Evolutionary conservation across 2,329 filamentous ascomycete species (phyloP).

Genomic region (Macrophomina tecta): DNA sequence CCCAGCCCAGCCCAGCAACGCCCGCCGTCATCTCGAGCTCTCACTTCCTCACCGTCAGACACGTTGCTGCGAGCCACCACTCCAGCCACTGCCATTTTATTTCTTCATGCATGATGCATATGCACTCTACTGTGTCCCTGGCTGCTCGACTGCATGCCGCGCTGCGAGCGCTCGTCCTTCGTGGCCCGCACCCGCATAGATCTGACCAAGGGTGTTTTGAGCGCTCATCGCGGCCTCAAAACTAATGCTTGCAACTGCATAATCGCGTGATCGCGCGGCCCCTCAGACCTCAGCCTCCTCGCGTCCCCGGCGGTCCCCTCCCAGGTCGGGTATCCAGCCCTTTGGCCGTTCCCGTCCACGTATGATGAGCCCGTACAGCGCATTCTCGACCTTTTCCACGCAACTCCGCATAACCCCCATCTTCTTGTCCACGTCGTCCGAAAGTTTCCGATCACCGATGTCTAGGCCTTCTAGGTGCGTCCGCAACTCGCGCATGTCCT

Average conservation of each 20-base stretch:
- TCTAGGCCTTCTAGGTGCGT: conserved; percentile 77
- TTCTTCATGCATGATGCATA: conserved; percentile 25
- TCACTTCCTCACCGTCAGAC: conserved; percentile 18
- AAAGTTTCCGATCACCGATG: conserved; percentile 61
- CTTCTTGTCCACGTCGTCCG: conserved; percentile 75
- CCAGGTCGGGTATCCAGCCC: conserved; percentile 87
- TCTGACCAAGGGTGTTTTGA: conserved; percentile 22
- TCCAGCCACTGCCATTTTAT: conserved; percentile 20
- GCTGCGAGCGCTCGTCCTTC: conserved; percentile 6
- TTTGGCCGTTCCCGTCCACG: conserved; percentile 86
- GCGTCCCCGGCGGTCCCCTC: conserved; percentile 46
- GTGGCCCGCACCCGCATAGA: conserved; percentile 6
- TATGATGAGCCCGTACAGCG: conserved; percentile 86
- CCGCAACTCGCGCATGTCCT: conserved; percentile 80
- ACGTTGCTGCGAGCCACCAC: conserved; percentile 10
- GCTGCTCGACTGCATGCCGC: not conserved
- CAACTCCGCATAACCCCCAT: conserved; percentile 84
- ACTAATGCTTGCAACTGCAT: conserved; percentile 4
- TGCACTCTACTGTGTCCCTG: conserved; percentile 9
- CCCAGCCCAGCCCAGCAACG: conserved; percentile 1
- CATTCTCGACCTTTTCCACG: conserved; percentile 91
- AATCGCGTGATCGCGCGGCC: conserved; percentile 8
- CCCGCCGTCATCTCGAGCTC: not conserved
- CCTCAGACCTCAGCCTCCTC: conserved; percentile 50
- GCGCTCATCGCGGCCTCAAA: conserved; percentile 4